Evolutionary conservation across 2,329 filamentous ascomycete species (phyloP).

Genomic region (Fusarium circinatum): DNA sequence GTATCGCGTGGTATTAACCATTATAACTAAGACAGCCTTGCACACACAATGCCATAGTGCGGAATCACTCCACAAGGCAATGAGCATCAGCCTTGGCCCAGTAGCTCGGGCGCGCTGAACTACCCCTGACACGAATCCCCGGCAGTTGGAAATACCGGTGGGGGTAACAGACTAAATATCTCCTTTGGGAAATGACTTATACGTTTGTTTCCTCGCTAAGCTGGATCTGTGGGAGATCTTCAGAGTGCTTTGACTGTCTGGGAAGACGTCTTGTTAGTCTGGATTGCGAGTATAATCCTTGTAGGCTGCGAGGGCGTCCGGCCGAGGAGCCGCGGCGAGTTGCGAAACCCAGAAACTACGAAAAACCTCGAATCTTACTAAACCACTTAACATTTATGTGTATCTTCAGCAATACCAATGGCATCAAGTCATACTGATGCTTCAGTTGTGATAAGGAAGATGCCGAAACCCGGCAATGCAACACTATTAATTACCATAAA

Average conservation of each 20-base stretch:
- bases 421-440: neutral
- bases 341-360: neutral
- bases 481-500: conserved; percentile 26
- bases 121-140: neutral
- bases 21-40: neutral
- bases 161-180: neutral
- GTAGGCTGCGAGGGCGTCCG: neutral
- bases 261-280: conserved; percentile 30
- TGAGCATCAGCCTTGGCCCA: conserved; percentile 6
- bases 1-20: conserved; percentile 15
- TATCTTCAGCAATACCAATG: neutral
- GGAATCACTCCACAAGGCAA: neutral
- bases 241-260: conserved; percentile 4
- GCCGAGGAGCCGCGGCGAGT: neutral
- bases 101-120: neutral
- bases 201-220: neutral
- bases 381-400: neutral
- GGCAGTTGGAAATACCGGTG: neutral
- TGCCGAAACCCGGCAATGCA: neutral
- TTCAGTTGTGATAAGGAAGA: neutral
- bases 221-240: conserved; percentile 15
- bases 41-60: neutral
- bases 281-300: conserved; percentile 30
- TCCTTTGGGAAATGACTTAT: conserved; percentile 1
- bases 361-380: too few relatives aligned